Base-by-base conservation (phyloP, 2,329 filamentous ascomycete species). In the Fusarium siculi region DNA sequence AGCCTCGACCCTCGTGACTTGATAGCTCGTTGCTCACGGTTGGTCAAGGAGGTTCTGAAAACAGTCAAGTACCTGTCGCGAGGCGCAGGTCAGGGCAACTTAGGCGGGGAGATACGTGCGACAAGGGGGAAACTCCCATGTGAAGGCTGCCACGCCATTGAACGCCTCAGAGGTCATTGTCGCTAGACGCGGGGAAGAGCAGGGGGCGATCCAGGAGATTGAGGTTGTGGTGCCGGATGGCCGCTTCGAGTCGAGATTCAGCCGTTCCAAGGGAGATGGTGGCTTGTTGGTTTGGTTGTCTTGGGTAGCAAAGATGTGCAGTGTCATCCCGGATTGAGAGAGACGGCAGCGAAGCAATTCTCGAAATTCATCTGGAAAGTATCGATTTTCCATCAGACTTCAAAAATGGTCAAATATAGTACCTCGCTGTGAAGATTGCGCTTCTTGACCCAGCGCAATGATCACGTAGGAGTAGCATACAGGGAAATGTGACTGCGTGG, bases 81-180 rank as follows among this genome's bases (percentile, higher is more conserved):
- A 60, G 42, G 67, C 53, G 56, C 46, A 52, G 39, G 44, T 40
- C 46, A 52, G 49, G 28, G 47, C n/a, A 34, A 30, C 30, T 52
- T 52, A 15, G 47, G 23, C 39, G 43, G 44, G 44, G 53, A 55
- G 55, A 50, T 68, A 47, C 59, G 57, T 68, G 47, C 59, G 61
- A 63, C 55, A 55, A 52, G 39, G 49, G 54, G 57, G 52, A 40
- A 53, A 49, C 19, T 23, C 16, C 46, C 50, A 23, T 67, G 36
- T 40, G 42, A 57, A 46, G 52, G 54, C 61, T 61, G 71, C 61
- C 53, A 73, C 49, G 62, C 66, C 56, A 71, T 55, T 23, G 58
- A 53, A 71, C 58, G 66, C 70, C 71, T 54, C 66, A 73, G 62
- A 71, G 18, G 62, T 74, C 70, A 71, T 64, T 55, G 46, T 71